Base-by-base conservation (phyloP, 192 early-diverging fungal genomes). In the Haplosporangium gracile region DNA sequence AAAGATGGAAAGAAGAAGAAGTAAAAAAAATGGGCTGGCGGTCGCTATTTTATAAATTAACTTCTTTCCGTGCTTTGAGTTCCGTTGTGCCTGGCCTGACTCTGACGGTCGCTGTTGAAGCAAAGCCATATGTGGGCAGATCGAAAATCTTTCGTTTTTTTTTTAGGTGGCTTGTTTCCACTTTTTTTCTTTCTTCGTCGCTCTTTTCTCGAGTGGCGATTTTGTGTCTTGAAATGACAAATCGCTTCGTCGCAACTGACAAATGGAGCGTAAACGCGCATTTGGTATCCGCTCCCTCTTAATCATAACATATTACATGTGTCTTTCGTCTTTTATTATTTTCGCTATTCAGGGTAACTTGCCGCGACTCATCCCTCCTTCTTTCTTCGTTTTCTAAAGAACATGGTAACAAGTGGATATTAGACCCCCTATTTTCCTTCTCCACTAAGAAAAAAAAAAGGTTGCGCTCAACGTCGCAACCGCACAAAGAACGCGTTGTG, bases 401-500 rank as follows among this genome's bases (percentile, higher is more conserved):
- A 39, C 34, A 70, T 38, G 32, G 69, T 38, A 70, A n/a, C 7
- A 42, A 22, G 69, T 40, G 36, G 3, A 40, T 39, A 70, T 5
- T 26, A 51, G 18, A 51, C 18, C 15, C 18, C 49, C 49, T 36
- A 51, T 51, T 22, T 22, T 51, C 49, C 20, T 0, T 51, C 49
- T 51, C 49, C 5, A 70, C 22, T 22, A 70, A 5, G 29, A 70
- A 39, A 78, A 78, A 26, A 78, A 42, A 39, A 51, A 78, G 26
- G 38, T 47, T 47, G 57, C 34, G 15, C 42, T 68, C 76, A 97
- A 75, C 95, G 88, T 69, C 97, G 78, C 77, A 97, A 78, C 2
- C 97, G 89, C 83, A 97, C 90, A 82, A 97, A 96, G 78, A 98
- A 97, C 1, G 97, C 97, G 81, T 97, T 97, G 65, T 95, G 95